These are phyloP conservation scores for Haematococcus sp. DNA, from an alignment of 139 green algal genomes.

Conservation along the genomic window DNA sequence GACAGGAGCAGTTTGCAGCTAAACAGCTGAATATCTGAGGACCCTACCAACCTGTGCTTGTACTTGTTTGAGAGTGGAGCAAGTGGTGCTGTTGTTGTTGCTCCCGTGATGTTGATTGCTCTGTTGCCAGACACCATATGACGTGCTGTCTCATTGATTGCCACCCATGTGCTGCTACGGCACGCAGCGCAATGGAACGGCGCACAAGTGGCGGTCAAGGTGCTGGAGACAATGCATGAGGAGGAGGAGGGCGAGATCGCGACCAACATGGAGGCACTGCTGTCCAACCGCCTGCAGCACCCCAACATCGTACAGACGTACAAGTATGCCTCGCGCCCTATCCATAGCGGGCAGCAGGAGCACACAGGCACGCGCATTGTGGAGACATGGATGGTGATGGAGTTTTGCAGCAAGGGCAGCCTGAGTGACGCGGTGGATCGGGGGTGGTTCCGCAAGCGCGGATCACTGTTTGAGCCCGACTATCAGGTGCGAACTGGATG, in stretches of 20 bases:
- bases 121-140: no score
- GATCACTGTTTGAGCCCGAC: conserved; percentile 31
- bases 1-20: not conserved
- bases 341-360: not conserved
- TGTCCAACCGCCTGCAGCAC: conserved; percentile 37
- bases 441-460: conserved; percentile 37
- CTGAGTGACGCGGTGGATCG: conserved; percentile 38
- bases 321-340: conserved; percentile 37
- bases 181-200: conserved; percentile 58
- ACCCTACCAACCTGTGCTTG: not conserved
- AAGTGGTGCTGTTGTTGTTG: not conserved
- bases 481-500: not conserved
- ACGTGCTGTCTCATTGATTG: no score
- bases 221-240: conserved; percentile 46
- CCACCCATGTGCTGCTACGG: no score
- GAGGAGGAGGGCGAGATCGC: not conserved
- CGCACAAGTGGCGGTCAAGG: conserved; percentile 74
- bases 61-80: not conserved
- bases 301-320: conserved; percentile 53
- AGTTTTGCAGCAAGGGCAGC: conserved; percentile 40
- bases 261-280: conserved; percentile 33
- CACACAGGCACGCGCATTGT: conserved; percentile 4
- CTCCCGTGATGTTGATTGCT: not conserved
- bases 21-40: no score
- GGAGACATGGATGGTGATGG: conserved; percentile 63